Evolutionary conservation across 2,329 filamentous ascomycete species (phyloP).

Genomic region (Trichoderma gracile): DNA sequence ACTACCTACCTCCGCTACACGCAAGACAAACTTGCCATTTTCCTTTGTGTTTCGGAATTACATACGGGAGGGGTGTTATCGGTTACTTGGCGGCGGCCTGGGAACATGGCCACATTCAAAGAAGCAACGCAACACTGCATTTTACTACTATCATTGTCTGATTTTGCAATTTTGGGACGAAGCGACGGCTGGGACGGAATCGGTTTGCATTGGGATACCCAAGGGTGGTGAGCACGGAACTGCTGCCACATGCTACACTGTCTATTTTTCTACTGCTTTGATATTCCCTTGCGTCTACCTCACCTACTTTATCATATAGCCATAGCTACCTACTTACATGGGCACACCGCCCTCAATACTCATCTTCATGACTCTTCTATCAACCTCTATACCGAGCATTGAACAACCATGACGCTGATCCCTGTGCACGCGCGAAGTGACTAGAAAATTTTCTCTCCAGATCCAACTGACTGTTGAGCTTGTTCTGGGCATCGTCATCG

Average conservation of each 20-base stretch:
- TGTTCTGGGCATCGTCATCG: constrained; percentile 7
- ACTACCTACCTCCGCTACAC: background rate
- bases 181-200: constrained; percentile 14
- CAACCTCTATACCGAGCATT: constrained; percentile 2
- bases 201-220: constrained; percentile 19
- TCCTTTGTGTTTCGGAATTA: background rate
- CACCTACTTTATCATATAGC: background rate
- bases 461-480: background rate
- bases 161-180: constrained; percentile 8
- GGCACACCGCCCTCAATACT: background rate
- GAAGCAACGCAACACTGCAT: constrained; percentile 19
- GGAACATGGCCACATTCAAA: constrained; percentile 6
- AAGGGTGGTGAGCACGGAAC: constrained; percentile 11
- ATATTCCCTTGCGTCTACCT: background rate
- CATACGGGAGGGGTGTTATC: background rate
- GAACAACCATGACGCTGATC: constrained; percentile 3
- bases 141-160: constrained; percentile 3
- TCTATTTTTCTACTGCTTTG: no score
- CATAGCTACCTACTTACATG: background rate
- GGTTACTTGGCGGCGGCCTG: constrained; percentile 1
- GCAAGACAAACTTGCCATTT: background rate
- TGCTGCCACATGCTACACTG: background rate
- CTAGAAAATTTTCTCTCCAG: background rate
- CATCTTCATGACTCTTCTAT: background rate
- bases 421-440: background rate